Evolutionary conservation across 257 asterid species (phyloP).

Genomic region (Echium plantagineum): DNA sequence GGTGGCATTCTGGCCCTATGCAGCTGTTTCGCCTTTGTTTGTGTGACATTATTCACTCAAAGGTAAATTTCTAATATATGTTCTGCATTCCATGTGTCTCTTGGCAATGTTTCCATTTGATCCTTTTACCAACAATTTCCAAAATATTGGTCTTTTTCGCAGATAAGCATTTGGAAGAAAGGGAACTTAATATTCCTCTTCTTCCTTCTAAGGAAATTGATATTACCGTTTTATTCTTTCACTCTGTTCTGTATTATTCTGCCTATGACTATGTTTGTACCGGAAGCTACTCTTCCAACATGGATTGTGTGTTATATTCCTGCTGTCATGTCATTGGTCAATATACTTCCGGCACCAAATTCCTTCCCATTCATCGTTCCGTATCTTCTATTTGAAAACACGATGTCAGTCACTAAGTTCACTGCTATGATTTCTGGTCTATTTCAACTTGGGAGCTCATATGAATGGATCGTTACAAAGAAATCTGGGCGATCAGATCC

Average conservation of each 20-base stretch:
- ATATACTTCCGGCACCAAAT: conserved; percentile 53
- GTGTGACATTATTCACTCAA: conserved; percentile 47
- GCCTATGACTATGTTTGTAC: conserved; percentile 70
- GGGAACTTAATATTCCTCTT: conserved; percentile 30
- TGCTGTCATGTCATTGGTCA: conserved; percentile 48
- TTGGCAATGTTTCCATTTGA: neutral
- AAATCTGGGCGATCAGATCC: conserved; percentile 60
- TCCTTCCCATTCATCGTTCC: conserved; percentile 73
- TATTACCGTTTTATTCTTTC: conserved; percentile 65
- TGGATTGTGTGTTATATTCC: conserved; percentile 74
- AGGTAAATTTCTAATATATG: conserved; percentile 22
- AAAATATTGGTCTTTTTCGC: conserved; percentile 4
- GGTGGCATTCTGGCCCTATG: conserved; percentile 93
- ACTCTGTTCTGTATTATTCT: conserved; percentile 67
- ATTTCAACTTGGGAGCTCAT: conserved; percentile 61
- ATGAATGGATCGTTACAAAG: conserved; percentile 76
- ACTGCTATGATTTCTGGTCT: conserved; percentile 75
- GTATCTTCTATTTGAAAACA: conserved; percentile 59
- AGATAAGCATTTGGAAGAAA: conserved; percentile 22
- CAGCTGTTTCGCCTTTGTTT: conserved; percentile 69
- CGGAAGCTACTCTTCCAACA: conserved; percentile 57
- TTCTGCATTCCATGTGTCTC: neutral
- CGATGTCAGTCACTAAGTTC: conserved; percentile 76
- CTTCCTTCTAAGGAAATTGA: conserved; percentile 51
- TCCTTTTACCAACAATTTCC: neutral